Conservation (phyloP, 106 monocot genomes). For the Platanthera zijinensis region DNA sequence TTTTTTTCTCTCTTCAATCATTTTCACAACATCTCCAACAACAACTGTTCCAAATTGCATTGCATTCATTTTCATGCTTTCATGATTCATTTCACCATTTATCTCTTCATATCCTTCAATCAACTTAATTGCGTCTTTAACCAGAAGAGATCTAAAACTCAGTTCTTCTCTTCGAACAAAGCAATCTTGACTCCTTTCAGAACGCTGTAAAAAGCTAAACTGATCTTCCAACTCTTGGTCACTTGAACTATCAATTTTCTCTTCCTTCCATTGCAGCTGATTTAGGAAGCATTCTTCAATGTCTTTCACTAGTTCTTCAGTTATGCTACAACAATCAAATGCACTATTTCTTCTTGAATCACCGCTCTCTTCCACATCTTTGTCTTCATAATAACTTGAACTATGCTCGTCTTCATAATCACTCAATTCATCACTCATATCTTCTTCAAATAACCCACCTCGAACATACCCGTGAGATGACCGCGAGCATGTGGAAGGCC, state of each 20-base stretch:
- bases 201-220: neutral
- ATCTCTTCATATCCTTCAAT: neutral
- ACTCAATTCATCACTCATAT: conserved; percentile 6
- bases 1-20: neutral
- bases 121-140: neutral
- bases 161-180: neutral
- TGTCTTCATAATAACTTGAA: neutral
- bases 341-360: neutral
- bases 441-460: neutral
- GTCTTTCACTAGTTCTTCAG: neutral
- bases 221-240: neutral
- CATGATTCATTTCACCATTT: neutral
- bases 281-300: conserved; percentile 13
- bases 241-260: neutral
- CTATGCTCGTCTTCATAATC: neutral
- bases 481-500: conserved; percentile 9
- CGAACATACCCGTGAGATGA: conserved; percentile 4
- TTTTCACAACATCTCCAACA: neutral
- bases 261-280: conserved; percentile 9
- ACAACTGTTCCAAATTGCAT: neutral
- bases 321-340: neutral
- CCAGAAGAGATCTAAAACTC: neutral
- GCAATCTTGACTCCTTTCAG: neutral
- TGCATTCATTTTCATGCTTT: neutral
- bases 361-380: neutral